Evolutionary conservation across 768 basidiomycete genomes (phyloP), one percentile per base, ranked within the genome.

Genomic region (Crepidotus variabilis): DNA sequence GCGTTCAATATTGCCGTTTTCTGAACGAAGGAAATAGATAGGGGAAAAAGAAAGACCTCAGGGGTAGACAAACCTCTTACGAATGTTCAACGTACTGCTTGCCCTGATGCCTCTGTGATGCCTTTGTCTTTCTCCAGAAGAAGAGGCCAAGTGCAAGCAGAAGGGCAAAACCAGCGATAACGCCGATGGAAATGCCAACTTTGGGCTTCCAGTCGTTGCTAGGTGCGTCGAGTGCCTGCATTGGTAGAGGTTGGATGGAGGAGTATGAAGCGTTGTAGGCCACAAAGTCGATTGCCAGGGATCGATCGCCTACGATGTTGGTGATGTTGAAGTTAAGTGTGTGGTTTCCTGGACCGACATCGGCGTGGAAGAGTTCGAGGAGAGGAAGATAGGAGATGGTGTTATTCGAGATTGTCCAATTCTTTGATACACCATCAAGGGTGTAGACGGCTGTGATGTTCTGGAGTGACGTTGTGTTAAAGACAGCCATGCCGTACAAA

Each of bases 201-300:
- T 61, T 61, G 16, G 60, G 46, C 6, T 48, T 56, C 45, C 45
- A 24, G 39, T 45, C 39, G 39, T 16, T 43, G 43, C 20, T 49
- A 35, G 55, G 23, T 48, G 52, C 35, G 22, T 33, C 18, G 9
- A 39, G 1, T n/a, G 18, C 23, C 53, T 35, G 35, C 28, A 28
- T 51, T 24, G 28, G 22, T 34, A 51, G 13, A 6, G 22, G 56
- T 14, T 52, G 60, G 21, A 70, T 43, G 46, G 61, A 67, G 18
- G 65, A 50, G 50, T 66, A 68, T 10, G 75, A 69, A 1, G 73
- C 64, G 51, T 72, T 75, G 58, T 76, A 78, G 3, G 70, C 55
- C 36, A 78, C 63, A 50, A 75, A 74, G 62, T 78, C 75, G 61
- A 78, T 66, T 14, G 72, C 74, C 33, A 76, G 52, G 1, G 70